Percentiles rank a stretch among this genome's conserved stretches.
phyloP scores from a whole-genome alignment of 2,329 filamentous ascomycete genomes.

The Colletotrichum cuscutae region DNA sequence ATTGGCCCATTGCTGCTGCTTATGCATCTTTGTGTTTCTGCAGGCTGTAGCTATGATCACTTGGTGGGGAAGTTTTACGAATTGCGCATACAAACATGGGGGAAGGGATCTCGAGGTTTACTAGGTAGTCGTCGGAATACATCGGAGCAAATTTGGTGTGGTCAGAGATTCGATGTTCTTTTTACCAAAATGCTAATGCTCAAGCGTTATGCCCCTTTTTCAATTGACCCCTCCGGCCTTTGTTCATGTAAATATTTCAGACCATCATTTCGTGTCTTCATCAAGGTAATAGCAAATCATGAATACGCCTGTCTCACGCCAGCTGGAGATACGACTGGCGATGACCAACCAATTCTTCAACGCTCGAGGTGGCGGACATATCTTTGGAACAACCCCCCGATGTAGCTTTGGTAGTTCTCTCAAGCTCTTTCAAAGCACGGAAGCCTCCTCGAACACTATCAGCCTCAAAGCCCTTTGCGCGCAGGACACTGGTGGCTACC shows the following conservation, averaged over 20 bases:
- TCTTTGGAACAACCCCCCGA: neutral
- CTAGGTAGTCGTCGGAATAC: neutral
- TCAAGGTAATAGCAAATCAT: neutral
- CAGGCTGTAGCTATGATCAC: neutral
- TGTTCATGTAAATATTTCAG: neutral
- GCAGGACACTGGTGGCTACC: conserved; percentile 63
- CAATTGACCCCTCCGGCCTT: neutral
- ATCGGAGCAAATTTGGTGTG: neutral
- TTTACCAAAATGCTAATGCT: neutral
- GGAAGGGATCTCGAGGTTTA: neutral
- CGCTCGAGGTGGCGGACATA: neutral
- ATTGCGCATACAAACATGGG: neutral
- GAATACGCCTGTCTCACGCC: neutral
- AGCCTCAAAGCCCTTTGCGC: conserved; percentile 59
- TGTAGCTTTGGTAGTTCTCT: neutral
- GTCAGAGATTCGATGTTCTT: neutral
- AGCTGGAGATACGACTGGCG: neutral
- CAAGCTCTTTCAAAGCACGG: conserved; percentile 34
- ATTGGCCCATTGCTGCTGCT: neutral
- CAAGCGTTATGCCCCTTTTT: neutral
- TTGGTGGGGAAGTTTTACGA: neutral
- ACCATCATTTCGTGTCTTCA: neutral
- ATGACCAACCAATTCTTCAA: neutral
- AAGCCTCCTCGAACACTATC: conserved; percentile 57
- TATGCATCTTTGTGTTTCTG: neutral